Conservation (phyloP, 352 stramenopile species). For the Hyphochytrium catenoides region DNA sequence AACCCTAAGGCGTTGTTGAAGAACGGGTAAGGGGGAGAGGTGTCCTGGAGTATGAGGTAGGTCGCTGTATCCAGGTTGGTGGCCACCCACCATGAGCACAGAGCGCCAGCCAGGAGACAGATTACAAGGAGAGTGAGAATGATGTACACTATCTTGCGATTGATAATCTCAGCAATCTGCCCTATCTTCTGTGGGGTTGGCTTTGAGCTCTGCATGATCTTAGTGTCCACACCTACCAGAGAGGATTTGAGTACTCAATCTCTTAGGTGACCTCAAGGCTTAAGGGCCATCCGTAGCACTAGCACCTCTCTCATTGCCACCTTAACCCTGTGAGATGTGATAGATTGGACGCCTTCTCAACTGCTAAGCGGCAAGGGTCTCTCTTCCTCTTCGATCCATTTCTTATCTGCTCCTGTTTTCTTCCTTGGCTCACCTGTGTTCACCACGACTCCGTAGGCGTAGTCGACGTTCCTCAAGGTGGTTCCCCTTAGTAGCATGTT, state of each 20-base stretch:
- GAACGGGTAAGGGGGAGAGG: slow-evolving; percentile 21
- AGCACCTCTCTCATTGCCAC: neutral
- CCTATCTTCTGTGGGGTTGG: slow-evolving; percentile 42
- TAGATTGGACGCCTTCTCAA: no score
- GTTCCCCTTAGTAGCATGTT: slow-evolving; percentile 47
- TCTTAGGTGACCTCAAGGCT: neutral
- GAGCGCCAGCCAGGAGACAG: slow-evolving; percentile 33
- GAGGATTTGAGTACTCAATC: no score
- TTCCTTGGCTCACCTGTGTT: slow-evolving; percentile 23
- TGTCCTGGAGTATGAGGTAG: slow-evolving; percentile 38
- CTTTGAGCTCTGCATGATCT: slow-evolving; percentile 57
- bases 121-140: slow-evolving; percentile 37
- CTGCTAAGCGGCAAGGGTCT: no score
- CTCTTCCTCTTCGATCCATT: no score
- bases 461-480: slow-evolving; percentile 54
- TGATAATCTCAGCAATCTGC: slow-evolving; percentile 57
- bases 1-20: slow-evolving; percentile 34
- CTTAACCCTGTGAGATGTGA: no score
- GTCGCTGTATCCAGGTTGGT: slow-evolving; percentile 22
- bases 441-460: slow-evolving; percentile 42
- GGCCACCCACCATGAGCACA: slow-evolving; percentile 38
- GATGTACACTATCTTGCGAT: slow-evolving; percentile 37
- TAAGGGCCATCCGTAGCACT: neutral
- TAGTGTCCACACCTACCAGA: slow-evolving; percentile 22
- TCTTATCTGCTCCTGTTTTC: no score